Evolutionary conservation across 495 filamentous ascomycete genomes (phyloP).

Genomic region (Collariella sp.): DNA sequence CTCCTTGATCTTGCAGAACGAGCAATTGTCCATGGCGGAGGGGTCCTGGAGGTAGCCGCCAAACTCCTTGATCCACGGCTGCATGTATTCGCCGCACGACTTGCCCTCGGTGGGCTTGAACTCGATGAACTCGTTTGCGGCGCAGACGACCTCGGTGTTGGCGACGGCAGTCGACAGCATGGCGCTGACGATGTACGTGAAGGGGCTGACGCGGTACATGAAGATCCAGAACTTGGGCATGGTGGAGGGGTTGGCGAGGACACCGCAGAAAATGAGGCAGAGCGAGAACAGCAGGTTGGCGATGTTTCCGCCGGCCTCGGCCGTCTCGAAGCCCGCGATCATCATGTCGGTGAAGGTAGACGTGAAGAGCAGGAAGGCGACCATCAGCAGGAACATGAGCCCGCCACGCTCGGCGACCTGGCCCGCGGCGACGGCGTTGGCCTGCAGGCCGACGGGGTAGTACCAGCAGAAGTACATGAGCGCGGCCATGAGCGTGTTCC

Average conservation of each 20-base stretch:
- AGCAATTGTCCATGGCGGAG: constrained; percentile 45
- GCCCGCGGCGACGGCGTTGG: constrained; percentile 54
- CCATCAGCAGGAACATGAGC: constrained; percentile 57
- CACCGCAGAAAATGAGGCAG: constrained; percentile 64
- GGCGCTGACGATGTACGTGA: constrained; percentile 59
- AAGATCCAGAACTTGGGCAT: constrained; percentile 77
- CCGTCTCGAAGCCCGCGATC: constrained; percentile 57
- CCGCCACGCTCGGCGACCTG: constrained; percentile 50
- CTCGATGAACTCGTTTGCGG: constrained; percentile 49
- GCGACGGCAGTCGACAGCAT: constrained; percentile 56
- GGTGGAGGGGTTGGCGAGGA: constrained; percentile 53
- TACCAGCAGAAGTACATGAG: constrained; percentile 71
- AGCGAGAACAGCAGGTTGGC: constrained; percentile 60
- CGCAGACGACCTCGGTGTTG: constrained; percentile 51
- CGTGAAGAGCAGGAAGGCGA: constrained; percentile 60
- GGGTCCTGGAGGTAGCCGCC: constrained; percentile 50
- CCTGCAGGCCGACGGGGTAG: constrained; percentile 70
- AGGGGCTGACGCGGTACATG: constrained; percentile 71
- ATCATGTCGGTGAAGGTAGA: constrained; percentile 63
- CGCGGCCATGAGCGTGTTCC: constrained; percentile 61
- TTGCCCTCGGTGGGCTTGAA: constrained; percentile 45
- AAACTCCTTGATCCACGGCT: constrained; percentile 34
- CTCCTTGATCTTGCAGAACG: constrained; percentile 49
- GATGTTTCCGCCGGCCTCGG: constrained; percentile 57
- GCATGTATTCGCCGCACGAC: constrained; percentile 53